A percentile compares a stretch with the other conserved stretches of the same genome.
These are phyloP conservation scores for Trichoderma afroharzianum DNA, from an alignment of 2,329 filamentous ascomycete genomes.

Conservation along the genomic window DNA sequence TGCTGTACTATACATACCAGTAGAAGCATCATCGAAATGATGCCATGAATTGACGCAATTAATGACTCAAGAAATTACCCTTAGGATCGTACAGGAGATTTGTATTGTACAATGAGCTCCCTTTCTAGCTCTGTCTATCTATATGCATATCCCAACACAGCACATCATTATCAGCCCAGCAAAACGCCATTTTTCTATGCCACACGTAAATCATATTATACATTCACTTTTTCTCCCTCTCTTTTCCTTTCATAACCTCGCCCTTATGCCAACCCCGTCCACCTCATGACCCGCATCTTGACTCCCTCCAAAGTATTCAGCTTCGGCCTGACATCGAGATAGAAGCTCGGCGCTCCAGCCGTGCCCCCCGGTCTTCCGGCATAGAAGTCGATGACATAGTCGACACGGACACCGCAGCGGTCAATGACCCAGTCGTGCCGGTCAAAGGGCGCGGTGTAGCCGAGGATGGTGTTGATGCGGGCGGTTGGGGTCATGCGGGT, in stretches of 20 bases:
- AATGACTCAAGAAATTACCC: background rate
- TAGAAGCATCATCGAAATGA: background rate
- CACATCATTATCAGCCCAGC: background rate
- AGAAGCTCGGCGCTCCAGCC: conserved; percentile 53
- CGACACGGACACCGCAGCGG: conserved; percentile 76
- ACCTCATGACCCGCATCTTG: conserved; percentile 59
- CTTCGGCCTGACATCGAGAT: conserved; percentile 65
- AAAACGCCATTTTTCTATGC: background rate
- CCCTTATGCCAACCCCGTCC: conserved; percentile 45
- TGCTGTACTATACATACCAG: background rate
- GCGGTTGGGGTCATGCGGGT: conserved; percentile 74
- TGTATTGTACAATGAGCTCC: background rate
- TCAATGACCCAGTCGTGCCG: conserved; percentile 97
- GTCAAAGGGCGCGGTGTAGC: conserved; percentile 92
- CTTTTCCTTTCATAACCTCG: fast-evolving
- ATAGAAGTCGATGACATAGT: conserved; percentile 99
- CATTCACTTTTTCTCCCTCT: background rate
- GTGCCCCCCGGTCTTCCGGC: conserved; percentile 55
- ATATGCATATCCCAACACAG: background rate
- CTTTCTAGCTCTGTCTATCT: background rate
- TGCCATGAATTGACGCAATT: background rate
- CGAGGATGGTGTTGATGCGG: conserved; percentile 74
- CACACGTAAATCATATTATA: background rate
- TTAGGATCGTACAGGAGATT: background rate
- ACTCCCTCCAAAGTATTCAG: conserved; percentile 64